Base-by-base conservation (phyloP, 169 alveolate species). In the Theileria annulata region DNA sequence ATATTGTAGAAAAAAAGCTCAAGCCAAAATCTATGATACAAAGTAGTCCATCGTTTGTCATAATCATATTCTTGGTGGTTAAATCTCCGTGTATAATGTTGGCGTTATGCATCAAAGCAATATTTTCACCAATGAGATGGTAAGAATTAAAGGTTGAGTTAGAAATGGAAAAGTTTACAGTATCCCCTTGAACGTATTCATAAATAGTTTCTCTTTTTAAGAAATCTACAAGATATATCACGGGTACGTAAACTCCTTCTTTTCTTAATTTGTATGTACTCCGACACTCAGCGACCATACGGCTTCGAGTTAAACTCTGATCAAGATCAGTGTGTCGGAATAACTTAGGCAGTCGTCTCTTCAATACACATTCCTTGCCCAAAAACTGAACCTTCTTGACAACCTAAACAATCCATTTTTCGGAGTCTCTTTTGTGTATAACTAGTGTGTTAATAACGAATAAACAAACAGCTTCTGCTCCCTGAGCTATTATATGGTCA, bases 41-140 rank as follows among this genome's bases (percentile, higher is more conserved):
- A 49, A 79, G 64, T 9, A 81, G 68, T 37, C 88, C 83, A 27
- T 49, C 42, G 47, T 86, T 77, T 28, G 77, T 78, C 56, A 85
- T 66, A 19, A 89, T 79, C 87, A 89, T 74, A 68, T 89, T 89
- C 9, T 87, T 77, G 0, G 94, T 86, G n/a, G 94, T 89, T 47
- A 86, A 80, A 71, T 89, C 94, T 2, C 94, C 94, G 68, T 89
- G 94, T 17, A 89, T 80, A 13, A 89, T 59, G 80, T 86, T 86
- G n/a, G 86, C 88, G 69, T 89, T 85, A 70, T 89, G 94, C 88
- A 89, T 89, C 58, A 81, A 86, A 33, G 94, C 94, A 33, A 89
- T 71, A 19, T 64, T 79, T 17, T 23, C 73, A 42, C 93, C 93
- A 10, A 76, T 76, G 9, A 25, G 37, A 42, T 79, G 81, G 51